phyloP scores from a whole-genome alignment of 78 protist species.

The Tieghemostelium lacteum region DNA sequence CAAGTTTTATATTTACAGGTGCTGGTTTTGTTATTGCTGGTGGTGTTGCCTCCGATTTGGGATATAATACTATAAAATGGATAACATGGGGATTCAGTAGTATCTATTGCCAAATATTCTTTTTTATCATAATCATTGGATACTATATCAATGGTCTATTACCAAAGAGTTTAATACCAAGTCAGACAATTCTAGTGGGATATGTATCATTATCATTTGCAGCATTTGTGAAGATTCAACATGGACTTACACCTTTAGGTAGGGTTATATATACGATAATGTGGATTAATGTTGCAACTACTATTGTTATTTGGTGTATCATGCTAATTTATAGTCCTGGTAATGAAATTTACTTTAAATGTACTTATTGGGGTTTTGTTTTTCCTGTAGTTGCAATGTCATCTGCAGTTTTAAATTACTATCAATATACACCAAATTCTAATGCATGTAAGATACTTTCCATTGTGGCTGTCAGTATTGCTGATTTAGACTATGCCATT shows the following conservation, averaged over 20 bases:
- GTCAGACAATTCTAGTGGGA: constrained; percentile 46
- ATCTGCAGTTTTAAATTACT: constrained; percentile 11
- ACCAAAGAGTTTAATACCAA: constrained; percentile 10
- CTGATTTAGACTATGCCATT: not conserved
- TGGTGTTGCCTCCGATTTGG: not conserved
- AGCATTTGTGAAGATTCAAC: not conserved
- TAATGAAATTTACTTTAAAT: not conserved
- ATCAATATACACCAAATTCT: not conserved
- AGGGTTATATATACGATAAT: not conserved
- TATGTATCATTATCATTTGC: constrained; percentile 7
- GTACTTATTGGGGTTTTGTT: constrained; percentile 18
- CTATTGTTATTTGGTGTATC: not conserved
- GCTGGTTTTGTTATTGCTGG: constrained; percentile 7
- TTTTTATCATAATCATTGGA: not conserved
- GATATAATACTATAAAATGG: constrained; percentile 20
- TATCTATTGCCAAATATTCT: not conserved
- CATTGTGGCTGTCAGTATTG: not conserved
- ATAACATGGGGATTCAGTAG: not conserved
- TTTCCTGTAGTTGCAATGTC: constrained; percentile 16
- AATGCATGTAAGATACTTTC: constrained; percentile 13
- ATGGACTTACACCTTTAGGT: not conserved
- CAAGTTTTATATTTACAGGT: constrained; percentile 29
- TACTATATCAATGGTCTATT: not conserved
- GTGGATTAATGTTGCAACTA: not conserved
- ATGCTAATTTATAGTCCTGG: not conserved